A percentile compares a stretch with the other conserved stretches of the same genome.
These are phyloP conservation scores for Pseudocercospora fuligena DNA, from an alignment of 2,329 filamentous ascomycete genomes.

Conservation along the genomic window DNA sequence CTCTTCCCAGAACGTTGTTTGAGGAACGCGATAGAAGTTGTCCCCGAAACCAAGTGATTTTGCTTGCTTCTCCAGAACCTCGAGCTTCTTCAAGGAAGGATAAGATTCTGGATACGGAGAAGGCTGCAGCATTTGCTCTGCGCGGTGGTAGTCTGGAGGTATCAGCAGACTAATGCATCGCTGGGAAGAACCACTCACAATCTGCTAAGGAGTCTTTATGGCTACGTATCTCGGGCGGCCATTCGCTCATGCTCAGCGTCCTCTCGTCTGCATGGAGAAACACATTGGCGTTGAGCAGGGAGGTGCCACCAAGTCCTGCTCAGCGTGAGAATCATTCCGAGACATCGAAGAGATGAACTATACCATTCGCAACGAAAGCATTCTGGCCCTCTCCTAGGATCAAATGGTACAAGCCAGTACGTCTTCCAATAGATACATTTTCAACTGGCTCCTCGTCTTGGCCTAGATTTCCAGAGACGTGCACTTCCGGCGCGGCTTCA, in stretches of 20 bases:
- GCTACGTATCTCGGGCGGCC: slow-evolving; percentile 53
- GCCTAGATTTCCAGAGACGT: slow-evolving; percentile 54
- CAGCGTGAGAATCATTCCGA: neutral
- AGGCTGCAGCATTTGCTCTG: slow-evolving; percentile 63
- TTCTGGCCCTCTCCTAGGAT: slow-evolving; percentile 68
- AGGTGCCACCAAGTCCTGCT: slow-evolving; percentile 63
- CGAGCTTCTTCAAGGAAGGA: slow-evolving; percentile 60
- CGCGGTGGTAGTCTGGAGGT: slow-evolving; percentile 57
- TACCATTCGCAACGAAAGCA: slow-evolving; percentile 62
- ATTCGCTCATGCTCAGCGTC: slow-evolving; percentile 59
- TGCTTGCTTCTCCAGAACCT: slow-evolving; percentile 63
- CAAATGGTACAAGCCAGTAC: slow-evolving; percentile 67
- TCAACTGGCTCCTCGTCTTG: slow-evolving; percentile 2
- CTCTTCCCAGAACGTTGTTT: slow-evolving; percentile 65
- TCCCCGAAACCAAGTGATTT: slow-evolving; percentile 43
- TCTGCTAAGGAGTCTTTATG: neutral
- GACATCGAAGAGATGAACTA: neutral
- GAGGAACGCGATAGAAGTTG: neutral
- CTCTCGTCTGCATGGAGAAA: slow-evolving; percentile 64
- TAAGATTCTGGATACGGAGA: slow-evolving; percentile 62
- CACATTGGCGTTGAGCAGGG: slow-evolving; percentile 70
- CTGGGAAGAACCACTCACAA: neutral
- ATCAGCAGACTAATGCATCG: neutral
- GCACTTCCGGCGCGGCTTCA: slow-evolving; percentile 59
- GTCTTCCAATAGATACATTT: slow-evolving; percentile 50